phyloP scores from a whole-genome alignment of 2,329 filamentous ascomycete species.

The Fusarium redolens region DNA sequence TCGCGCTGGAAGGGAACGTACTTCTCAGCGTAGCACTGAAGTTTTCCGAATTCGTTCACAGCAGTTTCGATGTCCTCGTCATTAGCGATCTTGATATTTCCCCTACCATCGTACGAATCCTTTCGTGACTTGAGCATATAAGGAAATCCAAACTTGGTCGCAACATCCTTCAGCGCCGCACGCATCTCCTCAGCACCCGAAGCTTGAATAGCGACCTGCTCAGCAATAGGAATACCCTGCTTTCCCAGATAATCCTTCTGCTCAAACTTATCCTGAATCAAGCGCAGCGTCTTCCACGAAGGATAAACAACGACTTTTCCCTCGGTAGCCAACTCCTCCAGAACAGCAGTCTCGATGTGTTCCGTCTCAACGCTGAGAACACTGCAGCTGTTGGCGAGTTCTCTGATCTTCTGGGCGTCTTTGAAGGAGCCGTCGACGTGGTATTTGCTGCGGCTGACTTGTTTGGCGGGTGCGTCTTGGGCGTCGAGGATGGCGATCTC shows the following conservation, averaged over 20 bases:
- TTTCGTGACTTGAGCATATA: slow-evolving; percentile 94
- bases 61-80: slow-evolving; percentile 68
- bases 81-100: slow-evolving; percentile 65
- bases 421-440: slow-evolving; percentile 92
- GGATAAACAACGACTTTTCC: slow-evolving; percentile 75
- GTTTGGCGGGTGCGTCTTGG: slow-evolving; percentile 82
- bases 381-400: slow-evolving; percentile 81
- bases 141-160: slow-evolving; percentile 77
- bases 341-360: slow-evolving; percentile 89
- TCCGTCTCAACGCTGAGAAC: slow-evolving; percentile 95
- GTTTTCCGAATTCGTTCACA: slow-evolving; percentile 73
- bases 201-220: slow-evolving; percentile 71
- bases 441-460: slow-evolving; percentile 78
- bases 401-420: slow-evolving; percentile 79
- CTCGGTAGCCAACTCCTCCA: slow-evolving; percentile 81
- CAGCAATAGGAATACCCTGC: slow-evolving; percentile 77
- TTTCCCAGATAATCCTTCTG: slow-evolving; percentile 85
- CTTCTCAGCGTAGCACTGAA: slow-evolving; percentile 88
- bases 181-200: slow-evolving; percentile 64
- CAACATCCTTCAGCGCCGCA: slow-evolving; percentile 73
- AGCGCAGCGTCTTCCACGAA: slow-evolving; percentile 85
- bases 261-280: slow-evolving; percentile 92
- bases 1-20: slow-evolving; percentile 89
- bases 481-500: slow-evolving; percentile 83
- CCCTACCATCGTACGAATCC: slow-evolving; percentile 91